Percentiles rank a stretch among this genome's conserved stretches.
Conservation (phyloP, 768 basidiomycete genomes). For the Vararia minispora region DNA sequence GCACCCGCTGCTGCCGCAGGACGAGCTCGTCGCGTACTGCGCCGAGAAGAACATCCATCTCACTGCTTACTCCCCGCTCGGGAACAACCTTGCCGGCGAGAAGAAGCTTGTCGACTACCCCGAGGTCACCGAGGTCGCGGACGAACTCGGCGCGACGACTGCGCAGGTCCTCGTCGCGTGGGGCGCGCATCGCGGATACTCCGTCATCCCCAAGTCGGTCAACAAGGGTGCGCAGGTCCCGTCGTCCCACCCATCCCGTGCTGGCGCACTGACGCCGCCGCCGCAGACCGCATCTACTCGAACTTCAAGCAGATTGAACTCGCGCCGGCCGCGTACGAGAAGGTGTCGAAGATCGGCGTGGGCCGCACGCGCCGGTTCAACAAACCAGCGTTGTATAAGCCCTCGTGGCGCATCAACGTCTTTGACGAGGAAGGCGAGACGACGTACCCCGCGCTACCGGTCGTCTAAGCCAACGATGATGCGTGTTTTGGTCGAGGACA, state of each 20-base stretch:
- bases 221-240: constrained; percentile 31
- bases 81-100: constrained; percentile 62
- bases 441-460: constrained; percentile 18
- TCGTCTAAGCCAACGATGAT: constrained; percentile 12
- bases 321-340: constrained; percentile 54
- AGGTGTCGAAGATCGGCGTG: constrained; percentile 38
- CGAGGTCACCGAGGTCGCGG: constrained; percentile 49
- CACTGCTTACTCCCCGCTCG: constrained; percentile 62
- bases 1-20: constrained; percentile 71
- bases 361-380: constrained; percentile 46
- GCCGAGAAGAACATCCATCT: constrained; percentile 61
- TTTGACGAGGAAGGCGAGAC: constrained; percentile 56
- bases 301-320: constrained; percentile 73
- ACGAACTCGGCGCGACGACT: constrained; percentile 49
- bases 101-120: constrained; percentile 61
- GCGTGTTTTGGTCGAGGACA: too few species aligned
- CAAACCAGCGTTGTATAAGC: constrained; percentile 46
- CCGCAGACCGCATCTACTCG: constrained; percentile 47
- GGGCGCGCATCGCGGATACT: constrained; percentile 64
- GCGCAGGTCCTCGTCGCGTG: constrained; percentile 82
- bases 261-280: neutral
- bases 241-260: neutral
- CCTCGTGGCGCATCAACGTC: constrained; percentile 61
- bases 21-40: constrained; percentile 61
- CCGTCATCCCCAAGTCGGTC: constrained; percentile 80